Percentiles rank a stretch among this genome's conserved stretches.
Evolutionary conservation across 73 alveolate species (phyloP).

Genomic region (Blepharisma japonicum): DNA sequence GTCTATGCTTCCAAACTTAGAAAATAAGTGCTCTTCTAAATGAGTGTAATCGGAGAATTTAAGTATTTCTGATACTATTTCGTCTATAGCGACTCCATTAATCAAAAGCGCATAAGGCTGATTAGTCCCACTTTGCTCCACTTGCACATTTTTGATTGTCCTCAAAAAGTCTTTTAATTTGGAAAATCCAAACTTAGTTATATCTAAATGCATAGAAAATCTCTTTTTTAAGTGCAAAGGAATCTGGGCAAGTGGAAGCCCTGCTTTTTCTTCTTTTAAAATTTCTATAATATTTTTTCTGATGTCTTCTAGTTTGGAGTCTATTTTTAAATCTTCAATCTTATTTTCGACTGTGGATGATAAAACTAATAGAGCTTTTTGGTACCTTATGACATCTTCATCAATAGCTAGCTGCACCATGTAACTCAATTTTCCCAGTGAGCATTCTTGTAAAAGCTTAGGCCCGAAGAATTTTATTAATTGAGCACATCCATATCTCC

Average conservation of each 20-base stretch:
- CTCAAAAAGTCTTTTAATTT: slow-evolving; percentile 54
- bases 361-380: slow-evolving; percentile 61
- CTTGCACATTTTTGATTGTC: slow-evolving; percentile 38
- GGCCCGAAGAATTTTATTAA: slow-evolving; percentile 67
- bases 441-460: slow-evolving; percentile 35
- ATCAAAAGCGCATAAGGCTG: slow-evolving; percentile 61
- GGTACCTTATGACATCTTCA: slow-evolving; percentile 60
- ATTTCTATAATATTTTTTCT: slow-evolving; percentile 41
- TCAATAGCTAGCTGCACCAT: slow-evolving; percentile 61
- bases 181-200: slow-evolving; percentile 51
- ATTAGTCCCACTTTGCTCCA: slow-evolving; percentile 56
- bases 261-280: slow-evolving; percentile 45
- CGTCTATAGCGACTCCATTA: background rate
- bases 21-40: too few relatives aligned
- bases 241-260: slow-evolving; percentile 57
- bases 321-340: slow-evolving; percentile 22
- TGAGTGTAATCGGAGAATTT: too few relatives aligned
- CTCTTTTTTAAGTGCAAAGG: slow-evolving; percentile 47
- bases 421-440: slow-evolving; percentile 56
- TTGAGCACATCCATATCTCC: slow-evolving; percentile 79
- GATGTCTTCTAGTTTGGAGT: slow-evolving; percentile 35
- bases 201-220: slow-evolving; percentile 34
- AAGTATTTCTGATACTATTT: too few relatives aligned
- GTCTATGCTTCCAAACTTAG: too few relatives aligned
- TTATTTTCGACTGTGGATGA: slow-evolving; percentile 41